Evolutionary conservation across 179 eudicot genomes (phyloP).

Genomic region (Drosera spatulata): DNA sequence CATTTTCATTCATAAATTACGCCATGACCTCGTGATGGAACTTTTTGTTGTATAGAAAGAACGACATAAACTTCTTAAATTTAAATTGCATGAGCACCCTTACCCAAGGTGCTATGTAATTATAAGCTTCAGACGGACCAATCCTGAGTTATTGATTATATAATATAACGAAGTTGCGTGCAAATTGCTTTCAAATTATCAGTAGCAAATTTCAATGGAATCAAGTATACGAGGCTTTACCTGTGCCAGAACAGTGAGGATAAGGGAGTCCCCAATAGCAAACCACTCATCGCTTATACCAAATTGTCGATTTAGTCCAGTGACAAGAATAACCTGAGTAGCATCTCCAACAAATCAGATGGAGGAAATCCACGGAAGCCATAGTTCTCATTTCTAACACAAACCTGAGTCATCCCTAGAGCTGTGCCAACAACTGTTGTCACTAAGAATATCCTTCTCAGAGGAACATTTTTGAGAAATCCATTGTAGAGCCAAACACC

Average conservation of each 20-base stretch:
- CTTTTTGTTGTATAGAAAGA: no score
- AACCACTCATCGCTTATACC: constrained; percentile 98
- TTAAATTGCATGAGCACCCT: no score
- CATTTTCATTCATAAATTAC: no score
- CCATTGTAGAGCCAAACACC: constrained; percentile 97
- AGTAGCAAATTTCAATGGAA: background rate
- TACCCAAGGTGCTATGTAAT: no score
- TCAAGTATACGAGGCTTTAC: constrained; percentile 15
- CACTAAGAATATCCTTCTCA: constrained; percentile 66
- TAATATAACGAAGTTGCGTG: no score
- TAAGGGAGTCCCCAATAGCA: constrained; percentile 89
- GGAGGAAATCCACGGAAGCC: background rate
- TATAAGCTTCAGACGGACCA: no score
- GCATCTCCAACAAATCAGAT: constrained; percentile 1
- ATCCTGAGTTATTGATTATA: no score
- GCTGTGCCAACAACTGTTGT: constrained; percentile 73
- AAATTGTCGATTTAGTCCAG: constrained; percentile 77
- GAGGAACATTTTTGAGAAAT: constrained; percentile 62
- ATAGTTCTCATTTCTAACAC: constrained; percentile 1
- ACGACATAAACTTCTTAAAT: no score
- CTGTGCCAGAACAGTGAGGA: constrained; percentile 92
- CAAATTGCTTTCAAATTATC: no score
- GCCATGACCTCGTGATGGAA: no score
- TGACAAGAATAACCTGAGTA: constrained; percentile 74
- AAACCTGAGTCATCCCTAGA: constrained; percentile 95